Conservation (phyloP, 148 eudicot species). For the Spergularia marina region DNA sequence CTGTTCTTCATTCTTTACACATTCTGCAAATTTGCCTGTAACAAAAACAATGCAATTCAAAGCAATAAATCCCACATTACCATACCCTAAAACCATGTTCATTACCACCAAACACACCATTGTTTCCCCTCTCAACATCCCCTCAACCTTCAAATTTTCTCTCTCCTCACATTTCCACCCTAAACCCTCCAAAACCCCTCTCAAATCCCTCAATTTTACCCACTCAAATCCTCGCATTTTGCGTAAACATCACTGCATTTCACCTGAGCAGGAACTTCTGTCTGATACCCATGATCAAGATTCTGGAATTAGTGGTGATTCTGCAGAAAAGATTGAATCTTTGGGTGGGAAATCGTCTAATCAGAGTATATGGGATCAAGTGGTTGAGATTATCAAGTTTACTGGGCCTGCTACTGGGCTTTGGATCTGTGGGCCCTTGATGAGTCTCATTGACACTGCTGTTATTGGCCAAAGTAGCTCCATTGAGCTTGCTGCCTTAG, state of each 20-base stretch:
- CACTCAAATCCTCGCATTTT: conserved; percentile 7
- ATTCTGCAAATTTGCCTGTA: neutral
- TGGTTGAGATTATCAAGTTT: conserved; percentile 69
- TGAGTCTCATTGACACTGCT: conserved; percentile 91
- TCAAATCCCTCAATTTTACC: conserved; percentile 7
- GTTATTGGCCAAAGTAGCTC: conserved; percentile 86
- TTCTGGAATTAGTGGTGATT: conserved; percentile 12
- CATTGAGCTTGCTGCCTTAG: conserved; percentile 72
- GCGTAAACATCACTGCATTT: conserved; percentile 25
- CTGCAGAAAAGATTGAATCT: conserved; percentile 12
- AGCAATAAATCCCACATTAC: conserved; percentile 4
- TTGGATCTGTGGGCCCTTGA: conserved; percentile 87
- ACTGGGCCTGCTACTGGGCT: conserved; percentile 88
- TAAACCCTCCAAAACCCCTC: conserved; percentile 10
- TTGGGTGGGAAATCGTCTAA: conserved; percentile 34
- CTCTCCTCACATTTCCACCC: conserved; percentile 13
- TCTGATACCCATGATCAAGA: conserved; percentile 17
- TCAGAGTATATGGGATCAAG: conserved; percentile 61
- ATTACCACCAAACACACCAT: neutral
- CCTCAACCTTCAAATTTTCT: neutral
- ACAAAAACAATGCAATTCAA: conserved; percentile 25
- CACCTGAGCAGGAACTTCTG: conserved; percentile 26
- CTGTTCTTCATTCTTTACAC: neutral
- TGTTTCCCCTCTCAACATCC: neutral
- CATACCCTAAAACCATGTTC: conserved; percentile 12